Evolutionary conservation across 2,329 filamentous ascomycete genomes (phyloP), one percentile per base, ranked within the genome.

Genomic region (Dactylonectria macrodidyma): DNA sequence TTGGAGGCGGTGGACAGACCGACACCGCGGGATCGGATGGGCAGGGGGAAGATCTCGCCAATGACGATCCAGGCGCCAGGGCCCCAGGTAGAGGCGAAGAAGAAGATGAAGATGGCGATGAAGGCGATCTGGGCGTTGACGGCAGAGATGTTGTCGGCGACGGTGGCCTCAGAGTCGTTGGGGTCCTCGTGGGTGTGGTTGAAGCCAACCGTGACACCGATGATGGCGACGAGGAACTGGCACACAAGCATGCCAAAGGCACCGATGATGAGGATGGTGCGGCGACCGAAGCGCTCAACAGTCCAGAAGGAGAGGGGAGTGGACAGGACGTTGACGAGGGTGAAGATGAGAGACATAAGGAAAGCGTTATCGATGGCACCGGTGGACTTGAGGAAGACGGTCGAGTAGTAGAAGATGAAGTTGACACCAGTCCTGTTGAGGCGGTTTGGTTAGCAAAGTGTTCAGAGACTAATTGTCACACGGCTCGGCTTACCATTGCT

Each of bases 391-490:
- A 97, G 93, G 90, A 97, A 97, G 67, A 92, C 90, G 38, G 93
- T 95, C 41, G 93, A 94, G 85, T 91, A 94, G 85, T 94, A 93
- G 86, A 95, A 96, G 86, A 96, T 93, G 83, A 95, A 97, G 88
- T 97, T 97, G 83, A 97, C 92, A 86, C 94, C 93, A 30, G 93
- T 66, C 64, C 63, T 66, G 12, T 11, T 19, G 8, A 30, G 26
- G 26, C 26, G 11, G 8, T 2, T 30, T 36, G 26, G 63, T 63
- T 58, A 63, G 60, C 14, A 19, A 44, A 22, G 3, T 44, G 16
- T 19, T 12, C 22, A 51, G n/a, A 16, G 26, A 14, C 19, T 51
- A 14, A 14, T 48, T 2, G 12, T 12, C 5, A 26, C 9, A 7
- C 16, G 26, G 44, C 7, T n/a, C 2, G 44, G 72, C 77, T 70